Base-by-base conservation (phyloP, 768 basidiomycete species). In the Thelephora ganbajun region DNA sequence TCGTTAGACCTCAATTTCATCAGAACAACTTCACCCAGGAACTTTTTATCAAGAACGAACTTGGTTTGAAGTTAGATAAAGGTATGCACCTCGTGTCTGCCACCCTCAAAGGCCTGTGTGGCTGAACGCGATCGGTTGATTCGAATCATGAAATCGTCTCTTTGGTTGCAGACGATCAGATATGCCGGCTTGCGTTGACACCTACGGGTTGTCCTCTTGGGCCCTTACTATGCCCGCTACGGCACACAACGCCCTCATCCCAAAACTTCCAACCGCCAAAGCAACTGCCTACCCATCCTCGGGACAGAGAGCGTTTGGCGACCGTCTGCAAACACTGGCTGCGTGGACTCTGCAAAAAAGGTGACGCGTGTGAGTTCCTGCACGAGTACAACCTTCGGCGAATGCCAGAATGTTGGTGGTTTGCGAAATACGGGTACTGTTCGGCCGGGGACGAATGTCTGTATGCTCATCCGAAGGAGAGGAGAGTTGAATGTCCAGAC, bases 371-470 rank as follows among this genome's bases (percentile, higher is more conserved):
- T 68, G 96, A 98, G 67, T 99, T 98, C 64, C 73, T 98, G 60
- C 96, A 99, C 66, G 96, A 98, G 68, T 99, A 97, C 70, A 96
- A 98, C 62, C 74, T 99, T 45, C 70, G 96, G 50, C 83, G 89
- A 51, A 98, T 98, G 93, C 96, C 96, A 5, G 90, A 97, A 62
- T 98, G 96, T 59, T 96, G 91, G 83, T 98, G 92, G 92, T 97
- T 81, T 63, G 89, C 89, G 45, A 96, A 94, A 63, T 93, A 91
- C 58, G 96, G 96, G 13, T 98, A 92, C 64, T 98, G 96, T 63
- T 88, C 89, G 20, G 83, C 92, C 16, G 94, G 96, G 48, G 92
- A 94, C 56, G 93, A 98, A 64, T 99, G 96, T 62, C 70, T 99
- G 54, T 99, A 98, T 62, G 88, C 89, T 13, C 90, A 94, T 60